Evolutionary conservation across 2,329 filamentous ascomycete species (phyloP).

Genomic region (Botrytis byssoidea): DNA sequence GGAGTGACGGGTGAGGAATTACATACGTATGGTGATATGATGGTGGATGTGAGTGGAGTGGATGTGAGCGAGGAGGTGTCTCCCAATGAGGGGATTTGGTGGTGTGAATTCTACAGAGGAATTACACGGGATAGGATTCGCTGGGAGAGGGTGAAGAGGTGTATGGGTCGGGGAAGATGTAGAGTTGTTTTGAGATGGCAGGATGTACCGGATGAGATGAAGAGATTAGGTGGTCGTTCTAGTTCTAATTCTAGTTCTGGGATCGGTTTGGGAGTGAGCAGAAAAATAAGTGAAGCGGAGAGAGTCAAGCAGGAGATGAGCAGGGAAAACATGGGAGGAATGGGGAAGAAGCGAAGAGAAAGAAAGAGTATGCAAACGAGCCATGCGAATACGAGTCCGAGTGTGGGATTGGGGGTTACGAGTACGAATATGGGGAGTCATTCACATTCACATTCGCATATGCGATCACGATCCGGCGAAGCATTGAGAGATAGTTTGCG

Average conservation of each 20-base stretch:
- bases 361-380: background rate
- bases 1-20: background rate
- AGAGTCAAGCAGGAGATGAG: background rate
- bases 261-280: background rate
- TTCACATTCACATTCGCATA: background rate
- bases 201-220: slow-evolving; percentile 3
- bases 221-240: background rate
- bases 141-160: slow-evolving; percentile 28
- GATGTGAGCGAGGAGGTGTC: slow-evolving; percentile 8
- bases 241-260: background rate
- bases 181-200: slow-evolving; percentile 31
- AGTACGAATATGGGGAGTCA: background rate
- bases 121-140: slow-evolving; percentile 24
- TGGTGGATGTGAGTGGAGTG: background rate
- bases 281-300: background rate
- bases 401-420: background rate
- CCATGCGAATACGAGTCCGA: background rate
- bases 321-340: background rate
- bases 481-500: background rate
- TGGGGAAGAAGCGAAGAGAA: background rate
- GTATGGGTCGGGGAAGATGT: slow-evolving; percentile 32
- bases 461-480: background rate
- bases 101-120: slow-evolving; percentile 25
- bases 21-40: background rate
- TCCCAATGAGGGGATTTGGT: slow-evolving; percentile 28